These are phyloP conservation scores for Leonotis leonurus DNA, from an alignment of 257 asterid genomes.

Conservation along the genomic window DNA sequence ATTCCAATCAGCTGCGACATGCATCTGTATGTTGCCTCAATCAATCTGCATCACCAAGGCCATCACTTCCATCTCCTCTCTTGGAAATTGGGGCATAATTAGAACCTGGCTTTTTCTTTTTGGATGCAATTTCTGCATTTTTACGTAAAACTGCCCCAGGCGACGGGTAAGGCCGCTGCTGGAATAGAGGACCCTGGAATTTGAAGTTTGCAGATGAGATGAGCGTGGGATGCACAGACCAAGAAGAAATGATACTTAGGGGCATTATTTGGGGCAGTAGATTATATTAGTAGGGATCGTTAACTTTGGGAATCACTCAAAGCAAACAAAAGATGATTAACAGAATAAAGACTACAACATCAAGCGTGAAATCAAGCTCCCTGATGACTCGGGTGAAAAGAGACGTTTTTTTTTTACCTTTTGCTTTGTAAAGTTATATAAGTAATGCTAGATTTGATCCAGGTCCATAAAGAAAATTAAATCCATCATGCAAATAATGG, in stretches of 20 bases:
- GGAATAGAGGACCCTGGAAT: slow-evolving; percentile 93
- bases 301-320: no score
- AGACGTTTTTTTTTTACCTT: background rate
- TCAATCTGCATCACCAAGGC: slow-evolving; percentile 92
- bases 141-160: slow-evolving; percentile 93
- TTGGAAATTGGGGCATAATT: slow-evolving; percentile 65
- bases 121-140: slow-evolving; percentile 88
- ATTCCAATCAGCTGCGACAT: background rate
- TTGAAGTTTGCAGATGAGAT: slow-evolving; percentile 9
- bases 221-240: background rate
- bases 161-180: slow-evolving; percentile 95
- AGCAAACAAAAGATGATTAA: background rate
- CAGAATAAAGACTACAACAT: background rate
- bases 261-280: no score
- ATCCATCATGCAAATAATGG: background rate
- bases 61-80: slow-evolving; percentile 98
- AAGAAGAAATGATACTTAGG: background rate
- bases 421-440: background rate
- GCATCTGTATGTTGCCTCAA: background rate
- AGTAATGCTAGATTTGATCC: background rate
- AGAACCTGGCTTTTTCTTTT: slow-evolving; percentile 60
- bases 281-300: no score
- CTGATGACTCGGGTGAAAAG: background rate
- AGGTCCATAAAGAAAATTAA: background rate
- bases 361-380: background rate